These are phyloP conservation scores for Chimonanthus praecox DNA, from an alignment of 164 flowering plant species.

Conservation along the genomic window DNA sequence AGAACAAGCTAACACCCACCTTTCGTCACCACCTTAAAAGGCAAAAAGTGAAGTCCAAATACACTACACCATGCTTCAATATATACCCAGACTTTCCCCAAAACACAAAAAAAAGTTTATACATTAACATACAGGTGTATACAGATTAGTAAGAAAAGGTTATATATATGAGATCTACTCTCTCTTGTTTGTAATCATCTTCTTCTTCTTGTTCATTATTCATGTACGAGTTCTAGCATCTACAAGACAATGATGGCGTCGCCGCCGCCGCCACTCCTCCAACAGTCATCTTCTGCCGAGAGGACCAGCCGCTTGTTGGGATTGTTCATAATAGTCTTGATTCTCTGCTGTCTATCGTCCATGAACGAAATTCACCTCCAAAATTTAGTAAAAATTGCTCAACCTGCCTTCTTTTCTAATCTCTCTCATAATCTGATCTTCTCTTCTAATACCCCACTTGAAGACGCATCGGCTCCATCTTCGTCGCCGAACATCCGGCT, in stretches of 20 bases:
- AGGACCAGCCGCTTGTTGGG: slow-evolving; percentile 25
- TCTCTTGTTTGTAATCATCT: too few species aligned
- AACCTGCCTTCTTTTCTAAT: slow-evolving; percentile 25
- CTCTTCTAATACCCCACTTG: background rate
- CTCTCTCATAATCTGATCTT: slow-evolving; percentile 25
- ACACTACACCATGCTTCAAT: too few species aligned
- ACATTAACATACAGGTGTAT: too few species aligned
- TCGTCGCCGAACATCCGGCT: slow-evolving; percentile 38
- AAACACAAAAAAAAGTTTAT: too few species aligned
- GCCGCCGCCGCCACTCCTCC: too few species aligned
- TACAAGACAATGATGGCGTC: background rate
- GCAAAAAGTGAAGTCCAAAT: too few species aligned
- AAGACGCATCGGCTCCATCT: background rate
- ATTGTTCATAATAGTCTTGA: slow-evolving; percentile 46
- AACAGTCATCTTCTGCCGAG: background rate
- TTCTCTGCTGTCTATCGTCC: slow-evolving; percentile 63
- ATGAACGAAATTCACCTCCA: slow-evolving; percentile 62
- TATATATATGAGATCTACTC: too few species aligned
- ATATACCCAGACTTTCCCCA: too few species aligned
- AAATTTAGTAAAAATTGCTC: slow-evolving; percentile 31
- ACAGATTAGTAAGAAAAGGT: too few species aligned
- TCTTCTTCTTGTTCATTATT: background rate
- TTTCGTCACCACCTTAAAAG: too few species aligned
- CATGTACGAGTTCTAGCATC: background rate
- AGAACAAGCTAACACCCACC: too few species aligned